Base-by-base conservation (phyloP, 2,329 filamentous ascomycete genomes). In the Whalleya microplaca region DNA sequence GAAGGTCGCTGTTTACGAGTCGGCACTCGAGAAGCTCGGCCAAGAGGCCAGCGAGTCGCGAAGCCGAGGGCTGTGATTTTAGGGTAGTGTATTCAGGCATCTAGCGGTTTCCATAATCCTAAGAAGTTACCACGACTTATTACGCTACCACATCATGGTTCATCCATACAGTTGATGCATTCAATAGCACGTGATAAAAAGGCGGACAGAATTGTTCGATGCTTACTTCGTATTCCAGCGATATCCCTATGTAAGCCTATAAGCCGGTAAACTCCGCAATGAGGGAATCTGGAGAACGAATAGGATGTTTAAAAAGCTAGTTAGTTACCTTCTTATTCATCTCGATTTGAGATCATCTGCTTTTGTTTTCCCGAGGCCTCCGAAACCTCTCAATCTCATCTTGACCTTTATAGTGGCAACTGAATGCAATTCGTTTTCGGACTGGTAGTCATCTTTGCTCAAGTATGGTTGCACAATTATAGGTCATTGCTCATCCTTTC, bases 21-120 rank as follows among this genome's bases (percentile, higher is more conserved):
- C 71, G 27, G 88, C 88, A 12, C 72, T 94, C 61, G 80, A 80
- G 62, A 79, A 79, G 67, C 75, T 92, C 62, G 84, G 84, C 48
- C 79, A 81, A 53, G 87, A 90, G 65, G 88, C 87, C 37, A 54
- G 29, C 32, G 54, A 48, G 21, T 46, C 47, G 23, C 61, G 48
- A 21, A 44, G 18, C 10, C 50, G 42, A 16, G 9, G 37, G n/a
- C 55, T 45, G 10, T 54, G 21, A 57, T 14, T 2, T 8, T 42
- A 27, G 4, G 19, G 19, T 19, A 40, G 37, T n/a, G n/a, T 4
- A 8, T 42, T 27, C 23, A 9, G 19, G 19, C 10, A 37, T 37
- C 9, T 37, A 7, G 18, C 5, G 7, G n/a, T 21, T 18, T n/a
- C 18, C 41, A 37, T 6, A 27, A 41, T 12, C 21, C 41, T 8